Conservation (phyloP, 2,329 filamentous ascomycete species). For the Calonectria multiphialidica region DNA sequence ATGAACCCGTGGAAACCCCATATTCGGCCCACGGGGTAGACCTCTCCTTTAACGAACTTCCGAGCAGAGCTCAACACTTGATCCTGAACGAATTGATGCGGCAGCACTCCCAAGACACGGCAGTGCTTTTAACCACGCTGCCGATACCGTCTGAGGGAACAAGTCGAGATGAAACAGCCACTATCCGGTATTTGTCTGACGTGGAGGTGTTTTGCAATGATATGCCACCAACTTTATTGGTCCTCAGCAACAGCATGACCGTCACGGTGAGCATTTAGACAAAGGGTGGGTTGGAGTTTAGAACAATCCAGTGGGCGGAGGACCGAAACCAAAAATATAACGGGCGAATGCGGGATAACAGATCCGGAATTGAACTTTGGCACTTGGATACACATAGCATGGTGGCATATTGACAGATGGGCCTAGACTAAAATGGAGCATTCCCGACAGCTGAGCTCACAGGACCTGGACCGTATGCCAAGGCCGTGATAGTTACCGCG, state of each 20-base stretch:
- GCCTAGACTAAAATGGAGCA: constrained; percentile 22
- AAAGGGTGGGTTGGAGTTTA: constrained; percentile 8
- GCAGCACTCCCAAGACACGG: constrained; percentile 75
- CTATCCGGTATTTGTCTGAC: constrained; percentile 80
- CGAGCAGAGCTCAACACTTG: constrained; percentile 85
- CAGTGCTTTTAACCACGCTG: constrained; percentile 85
- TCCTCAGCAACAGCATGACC: constrained; percentile 91
- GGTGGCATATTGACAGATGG: constrained; percentile 17
- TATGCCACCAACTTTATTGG: constrained; percentile 80
- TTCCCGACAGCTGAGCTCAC: constrained; percentile 11
- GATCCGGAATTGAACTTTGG: constrained; percentile 6
- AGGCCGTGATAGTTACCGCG: neutral
- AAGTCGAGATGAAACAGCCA: constrained; percentile 75
- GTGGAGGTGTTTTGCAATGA: constrained; percentile 83
- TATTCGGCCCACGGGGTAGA: constrained; percentile 74
- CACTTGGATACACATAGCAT: neutral
- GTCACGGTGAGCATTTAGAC: constrained; percentile 79
- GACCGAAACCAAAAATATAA: neutral
- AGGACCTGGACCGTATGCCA: constrained; percentile 10
- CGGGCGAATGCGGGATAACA: constrained; percentile 6
- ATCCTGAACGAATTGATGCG: constrained; percentile 89
- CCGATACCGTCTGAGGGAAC: constrained; percentile 86
- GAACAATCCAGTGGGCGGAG: neutral
- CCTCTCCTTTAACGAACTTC: constrained; percentile 87
- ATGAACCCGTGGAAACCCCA: constrained; percentile 49